phyloP scores from a whole-genome alignment of 2,329 filamentous ascomycete genomes.

The Plectosphaerella plurivora region DNA sequence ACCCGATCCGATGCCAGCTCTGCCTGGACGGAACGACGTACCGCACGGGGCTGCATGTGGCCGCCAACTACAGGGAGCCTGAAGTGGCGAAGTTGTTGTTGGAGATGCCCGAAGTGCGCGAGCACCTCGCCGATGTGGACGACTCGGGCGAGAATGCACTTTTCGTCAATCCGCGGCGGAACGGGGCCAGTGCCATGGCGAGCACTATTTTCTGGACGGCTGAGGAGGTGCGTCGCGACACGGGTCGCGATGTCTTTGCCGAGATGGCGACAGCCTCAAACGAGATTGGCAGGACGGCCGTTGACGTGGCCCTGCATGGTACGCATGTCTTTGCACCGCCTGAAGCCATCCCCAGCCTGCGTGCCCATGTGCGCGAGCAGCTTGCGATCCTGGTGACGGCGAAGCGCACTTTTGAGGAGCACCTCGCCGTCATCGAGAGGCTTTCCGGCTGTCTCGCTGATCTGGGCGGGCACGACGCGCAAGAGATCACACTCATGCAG shows the following conservation, averaged over 20 bases:
- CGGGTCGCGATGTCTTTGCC: constrained; percentile 12
- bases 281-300: constrained; percentile 1
- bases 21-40: constrained; percentile 6
- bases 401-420: neutral
- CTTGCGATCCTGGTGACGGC: neutral
- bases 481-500: constrained; percentile 3
- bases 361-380: neutral
- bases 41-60: constrained; percentile 12
- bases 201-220: constrained; percentile 8
- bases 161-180: neutral
- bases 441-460: constrained; percentile 1
- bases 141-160: constrained; percentile 10
- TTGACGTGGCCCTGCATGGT: constrained; percentile 8
- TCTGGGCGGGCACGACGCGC: constrained; percentile 3
- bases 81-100: constrained; percentile 12
- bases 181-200: neutral
- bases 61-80: neutral
- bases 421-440: constrained; percentile 1
- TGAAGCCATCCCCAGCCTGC: neutral
- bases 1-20: constrained; percentile 12
- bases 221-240: constrained; percentile 8
- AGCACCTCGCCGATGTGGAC: constrained; percentile 12
- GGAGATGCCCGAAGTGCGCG: constrained; percentile 8
- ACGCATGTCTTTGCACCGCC: constrained; percentile 1
- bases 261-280: constrained; percentile 7